Conservation (phyloP, 1,284 basidiomycete genomes). For the Tetrapyrgos nigripes region DNA sequence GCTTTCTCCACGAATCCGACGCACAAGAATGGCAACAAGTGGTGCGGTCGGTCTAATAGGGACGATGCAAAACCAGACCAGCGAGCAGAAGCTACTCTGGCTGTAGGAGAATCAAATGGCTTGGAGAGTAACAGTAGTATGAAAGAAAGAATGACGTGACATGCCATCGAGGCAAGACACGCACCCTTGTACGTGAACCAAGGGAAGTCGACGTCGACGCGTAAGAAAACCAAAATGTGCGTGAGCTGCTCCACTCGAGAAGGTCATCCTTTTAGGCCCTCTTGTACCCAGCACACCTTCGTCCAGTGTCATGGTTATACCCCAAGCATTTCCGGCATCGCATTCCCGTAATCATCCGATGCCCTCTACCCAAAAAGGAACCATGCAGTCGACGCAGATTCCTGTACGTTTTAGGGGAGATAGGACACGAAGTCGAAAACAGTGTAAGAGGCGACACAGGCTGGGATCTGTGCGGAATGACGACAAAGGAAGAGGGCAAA, state of each 20-base stretch:
- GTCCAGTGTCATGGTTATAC: constrained; percentile 6
- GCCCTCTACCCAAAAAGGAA: constrained; percentile 1
- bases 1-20: constrained; percentile 6
- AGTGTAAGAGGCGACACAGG: constrained; percentile 18
- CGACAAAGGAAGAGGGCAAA: background rate
- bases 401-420: constrained; percentile 5
- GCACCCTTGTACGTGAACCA: constrained; percentile 9
- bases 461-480: constrained; percentile 17
- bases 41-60: background rate
- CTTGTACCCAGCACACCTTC: constrained; percentile 12
- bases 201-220: background rate
- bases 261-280: constrained; percentile 10
- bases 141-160: constrained; percentile 9
- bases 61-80: constrained; percentile 7
- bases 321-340: constrained; percentile 23
- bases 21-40: background rate
- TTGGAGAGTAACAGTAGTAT: background rate
- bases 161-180: constrained; percentile 4
- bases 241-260: constrained; percentile 16
- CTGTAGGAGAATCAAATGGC: background rate
- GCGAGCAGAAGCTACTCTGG: constrained; percentile 4
- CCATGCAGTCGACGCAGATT: background rate
- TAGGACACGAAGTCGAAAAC: constrained; percentile 2
- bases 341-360: constrained; percentile 11
- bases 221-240: constrained; percentile 12